Evolutionary conservation across 805 yeast species (phyloP), one percentile per base, ranked within the genome.

Genomic region (Starmerella cellae): DNA sequence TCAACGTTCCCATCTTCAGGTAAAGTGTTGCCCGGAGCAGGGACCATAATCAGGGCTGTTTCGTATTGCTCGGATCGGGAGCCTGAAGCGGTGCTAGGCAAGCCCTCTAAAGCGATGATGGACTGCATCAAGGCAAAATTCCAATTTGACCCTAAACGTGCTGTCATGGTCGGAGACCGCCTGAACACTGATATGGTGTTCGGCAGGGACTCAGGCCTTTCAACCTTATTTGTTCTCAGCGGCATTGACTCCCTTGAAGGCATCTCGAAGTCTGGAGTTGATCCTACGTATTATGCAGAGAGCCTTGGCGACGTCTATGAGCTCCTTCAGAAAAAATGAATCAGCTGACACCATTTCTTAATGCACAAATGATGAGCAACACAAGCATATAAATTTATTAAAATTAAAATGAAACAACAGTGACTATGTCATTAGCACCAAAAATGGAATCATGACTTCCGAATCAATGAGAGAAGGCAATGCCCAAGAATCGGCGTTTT

Each of bases 91-190:
- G 41, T 52, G 2, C 81, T 96, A 55, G 98, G 98, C 42, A 91
- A 91, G 59, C 98, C 98, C 19, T 76, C 78, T 43, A 75, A 73
- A 50, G 77, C 79, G 42, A 87, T 91, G 95, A 73, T 91, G 78
- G 82, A 83, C 56, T 78, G 94, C 18, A 82, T 91, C 58, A 73
- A 77, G 48, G 81, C 81, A 3, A 75, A 76, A 28, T 70, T 67
- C 48, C 60, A 71, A 17, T 65, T 75, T 27, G 75, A 75, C 40
- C 65, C 68, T 9, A 44, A 49, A 24, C 69, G 74, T 44, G 78
- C 94, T 11, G 70, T 88, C 50, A 91, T 91, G 97, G 74, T 91
- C 44, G 98, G 98, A 18, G 98, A 91, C 59, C 70, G 98, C 51
- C 67, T 91, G 45, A 88, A 91, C 60, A 91, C 98, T 0, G 98